Base-by-base conservation (phyloP, 2,329 filamentous ascomycete species). In the Cordyceps militaris region DNA sequence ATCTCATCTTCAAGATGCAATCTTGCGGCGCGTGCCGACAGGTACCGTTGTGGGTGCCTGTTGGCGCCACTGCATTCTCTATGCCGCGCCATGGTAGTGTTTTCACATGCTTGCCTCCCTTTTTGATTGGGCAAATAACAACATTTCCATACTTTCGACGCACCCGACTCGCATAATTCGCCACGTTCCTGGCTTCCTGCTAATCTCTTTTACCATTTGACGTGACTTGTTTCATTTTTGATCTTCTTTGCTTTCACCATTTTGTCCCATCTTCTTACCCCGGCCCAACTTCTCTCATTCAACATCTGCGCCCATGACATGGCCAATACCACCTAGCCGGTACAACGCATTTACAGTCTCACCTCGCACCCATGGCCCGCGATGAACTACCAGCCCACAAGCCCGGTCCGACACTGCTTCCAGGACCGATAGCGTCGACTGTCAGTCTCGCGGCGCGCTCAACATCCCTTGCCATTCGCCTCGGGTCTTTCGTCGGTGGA, bases 361-460 rank as follows among this genome's bases (percentile, higher is more conserved):
- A 44, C 21, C 30, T 42, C 7, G 38, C 38, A 50, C 21, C 3
- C 23, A 59, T 59, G 57, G 42, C 51, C 21, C 24, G 52, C 46
- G n/a, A 40, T 26, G 23, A 56, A 40, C 23, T 36, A 28, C 36
- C 52, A 44, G 34, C 61, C 44, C 64, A 65, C 5, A 64, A 65
- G 19, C 66, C 65, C 3, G 65, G 66, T 13, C 69, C 67, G 51
- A 85, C 82, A 11, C 74, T 87, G 19, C 76, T 87, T 0, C 84
- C 84, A 1, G 64, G 70, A 2, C 74, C 82, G 0, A 68, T 87
- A 48, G 84, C 84, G 34, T 80, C 77, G 53, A 78, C 77, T 28
- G 76, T 87, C 56, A 85, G 82, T 62, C 71, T 86, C 46, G 80
- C 82, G 11, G 82, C 83, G 3, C 76, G 81, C 56, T 84, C 83